phyloP scores from a whole-genome alignment of 129 eudicot genomes.

The Artemisia argyi region DNA sequence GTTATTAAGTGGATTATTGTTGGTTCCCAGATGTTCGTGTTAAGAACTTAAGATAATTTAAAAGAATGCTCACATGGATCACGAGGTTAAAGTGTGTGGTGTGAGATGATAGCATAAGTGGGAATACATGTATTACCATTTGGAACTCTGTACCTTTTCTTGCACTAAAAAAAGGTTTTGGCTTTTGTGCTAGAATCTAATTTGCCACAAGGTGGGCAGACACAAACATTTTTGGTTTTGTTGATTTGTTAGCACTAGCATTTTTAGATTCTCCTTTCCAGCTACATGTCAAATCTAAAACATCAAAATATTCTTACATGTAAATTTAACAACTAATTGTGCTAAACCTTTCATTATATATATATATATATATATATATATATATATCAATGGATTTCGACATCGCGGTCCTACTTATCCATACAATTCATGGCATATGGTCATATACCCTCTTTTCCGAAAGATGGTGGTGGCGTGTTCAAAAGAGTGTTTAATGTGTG shows the following conservation, averaged over 20 bases:
- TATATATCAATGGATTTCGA: too few species aligned
- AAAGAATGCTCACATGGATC: constrained; percentile 25
- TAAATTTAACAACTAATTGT: not conserved
- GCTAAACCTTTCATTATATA: too few species aligned
- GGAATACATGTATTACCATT: constrained; percentile 25
- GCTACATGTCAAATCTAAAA: constrained; percentile 28
- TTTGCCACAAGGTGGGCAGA: constrained; percentile 26
- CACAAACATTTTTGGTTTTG: constrained; percentile 28
- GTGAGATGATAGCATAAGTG: constrained; percentile 17
- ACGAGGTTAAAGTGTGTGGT: constrained; percentile 23
- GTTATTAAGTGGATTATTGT: not conserved
- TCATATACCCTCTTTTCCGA: too few species aligned
- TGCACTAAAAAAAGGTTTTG: constrained; percentile 29
- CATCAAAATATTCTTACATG: constrained; percentile 24
- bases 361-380: too few species aligned
- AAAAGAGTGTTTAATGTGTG: too few species aligned
- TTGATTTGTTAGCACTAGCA: constrained; percentile 21
- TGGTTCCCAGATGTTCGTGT: constrained; percentile 24
- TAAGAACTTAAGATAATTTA: constrained; percentile 13
- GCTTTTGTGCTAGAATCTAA: constrained; percentile 27
- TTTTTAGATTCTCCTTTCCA: constrained; percentile 19
- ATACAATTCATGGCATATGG: too few species aligned
- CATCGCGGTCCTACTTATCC: too few species aligned
- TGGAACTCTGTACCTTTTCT: constrained; percentile 13
- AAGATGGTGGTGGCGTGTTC: too few species aligned